Conservation (phyloP, 345 rosid genomes). For the Citropsis articulata region DNA sequence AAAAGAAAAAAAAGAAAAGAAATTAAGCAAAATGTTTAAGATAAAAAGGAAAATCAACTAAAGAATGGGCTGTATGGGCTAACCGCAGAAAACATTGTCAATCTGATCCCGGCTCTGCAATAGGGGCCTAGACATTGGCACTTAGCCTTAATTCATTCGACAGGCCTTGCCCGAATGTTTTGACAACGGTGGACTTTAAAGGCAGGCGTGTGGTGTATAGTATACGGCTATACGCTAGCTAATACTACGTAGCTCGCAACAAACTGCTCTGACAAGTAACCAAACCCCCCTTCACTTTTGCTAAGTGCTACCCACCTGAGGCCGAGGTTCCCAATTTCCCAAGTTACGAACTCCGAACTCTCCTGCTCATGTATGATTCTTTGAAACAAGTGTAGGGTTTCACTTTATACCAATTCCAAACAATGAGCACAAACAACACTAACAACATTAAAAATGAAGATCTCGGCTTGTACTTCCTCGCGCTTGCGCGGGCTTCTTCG, state of each 20-base stretch:
- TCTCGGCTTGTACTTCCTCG: constrained; percentile 55
- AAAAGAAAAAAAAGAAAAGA: no score
- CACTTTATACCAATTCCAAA: not conserved
- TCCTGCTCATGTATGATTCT: not conserved
- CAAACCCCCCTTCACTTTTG: not conserved
- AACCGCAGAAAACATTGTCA: no score
- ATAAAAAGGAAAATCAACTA: no score
- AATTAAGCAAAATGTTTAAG: no score
- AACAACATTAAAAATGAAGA: constrained; percentile 28
- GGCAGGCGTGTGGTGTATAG: no score
- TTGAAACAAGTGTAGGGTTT: not conserved
- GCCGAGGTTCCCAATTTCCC: not conserved
- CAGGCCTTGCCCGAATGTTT: no score
- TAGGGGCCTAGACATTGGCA: no score
- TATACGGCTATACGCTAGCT: not conserved
- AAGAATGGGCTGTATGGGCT: no score
- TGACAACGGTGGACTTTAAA: no score
- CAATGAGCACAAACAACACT: constrained; percentile 6
- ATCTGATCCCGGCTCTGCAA: no score
- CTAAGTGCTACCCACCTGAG: not conserved
- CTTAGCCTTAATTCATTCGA: no score
- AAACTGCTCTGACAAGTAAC: not conserved
- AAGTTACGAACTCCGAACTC: not conserved
- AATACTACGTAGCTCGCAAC: not conserved
- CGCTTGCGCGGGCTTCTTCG: constrained; percentile 33